Evolutionary conservation across 345 rosid species (phyloP).

Genomic region (Salix brachista): DNA sequence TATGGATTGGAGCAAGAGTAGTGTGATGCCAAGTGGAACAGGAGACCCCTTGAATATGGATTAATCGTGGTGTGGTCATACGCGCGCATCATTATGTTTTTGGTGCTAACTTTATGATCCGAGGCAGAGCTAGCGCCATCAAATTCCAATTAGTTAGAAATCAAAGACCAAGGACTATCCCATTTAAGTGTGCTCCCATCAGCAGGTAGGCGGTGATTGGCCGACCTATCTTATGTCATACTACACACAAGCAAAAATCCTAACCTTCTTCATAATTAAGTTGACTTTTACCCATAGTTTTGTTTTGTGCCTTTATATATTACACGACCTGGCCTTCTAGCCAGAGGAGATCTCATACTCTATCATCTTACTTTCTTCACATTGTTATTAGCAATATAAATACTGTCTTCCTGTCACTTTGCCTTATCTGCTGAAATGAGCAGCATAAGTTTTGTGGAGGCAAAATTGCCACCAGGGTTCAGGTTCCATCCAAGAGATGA

Average conservation of each 20-base stretch:
- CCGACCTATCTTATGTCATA: neutral
- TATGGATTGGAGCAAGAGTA: neutral
- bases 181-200: neutral
- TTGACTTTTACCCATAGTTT: neutral
- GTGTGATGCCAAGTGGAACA: neutral
- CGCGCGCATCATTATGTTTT: neutral
- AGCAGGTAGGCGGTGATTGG: neutral
- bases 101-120: neutral
- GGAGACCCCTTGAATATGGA: neutral
- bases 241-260: neutral
- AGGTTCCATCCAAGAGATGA: constrained; percentile 89
- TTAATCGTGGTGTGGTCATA: neutral
- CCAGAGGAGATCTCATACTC: neutral
- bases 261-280: neutral
- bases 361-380: neutral
- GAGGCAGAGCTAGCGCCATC: neutral
- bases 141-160: neutral
- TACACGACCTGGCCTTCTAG: neutral
- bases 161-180: neutral
- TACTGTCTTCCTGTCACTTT: neutral
- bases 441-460: constrained; percentile 28
- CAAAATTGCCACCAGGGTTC: constrained; percentile 81
- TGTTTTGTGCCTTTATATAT: constrained; percentile 2
- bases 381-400: neutral
- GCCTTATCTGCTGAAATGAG: constrained; percentile 10